Evolutionary conservation across 208 protist genomes (phyloP).

Genomic region (Acanthamoeba lenticulata): DNA sequence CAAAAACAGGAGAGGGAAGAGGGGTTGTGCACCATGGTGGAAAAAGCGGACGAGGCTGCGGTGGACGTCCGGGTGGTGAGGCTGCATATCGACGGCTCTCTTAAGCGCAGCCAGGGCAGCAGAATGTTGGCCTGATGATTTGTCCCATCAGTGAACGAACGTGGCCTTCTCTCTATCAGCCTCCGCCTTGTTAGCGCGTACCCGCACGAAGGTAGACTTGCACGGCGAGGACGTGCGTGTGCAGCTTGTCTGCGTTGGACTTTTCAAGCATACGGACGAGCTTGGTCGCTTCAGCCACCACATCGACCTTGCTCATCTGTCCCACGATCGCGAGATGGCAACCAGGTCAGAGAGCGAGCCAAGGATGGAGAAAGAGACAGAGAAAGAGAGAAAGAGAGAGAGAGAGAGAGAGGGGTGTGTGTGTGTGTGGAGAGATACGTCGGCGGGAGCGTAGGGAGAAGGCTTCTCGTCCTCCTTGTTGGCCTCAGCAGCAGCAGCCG

Average conservation of each 20-base stretch:
- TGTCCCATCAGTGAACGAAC: not conserved
- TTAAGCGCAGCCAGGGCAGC: not conserved
- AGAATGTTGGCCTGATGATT: not conserved
- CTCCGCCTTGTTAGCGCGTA: not conserved
- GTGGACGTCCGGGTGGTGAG: slow-evolving; percentile 4
- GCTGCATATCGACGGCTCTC: not conserved
- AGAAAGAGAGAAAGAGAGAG: slow-evolving; percentile 7
- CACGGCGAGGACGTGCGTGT: not conserved
- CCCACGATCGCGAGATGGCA: not conserved
- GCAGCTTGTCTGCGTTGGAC: not conserved
- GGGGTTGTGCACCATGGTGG: not conserved
- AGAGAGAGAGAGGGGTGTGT: not conserved
- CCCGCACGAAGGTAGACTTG: slow-evolving; percentile 13
- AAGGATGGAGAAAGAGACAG: no score
- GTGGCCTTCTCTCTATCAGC: not conserved
- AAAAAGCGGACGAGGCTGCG: slow-evolving; percentile 3
- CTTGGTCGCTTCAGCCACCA: not conserved
- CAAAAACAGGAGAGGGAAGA: not conserved
- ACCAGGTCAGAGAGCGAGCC: not conserved
- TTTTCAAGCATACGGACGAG: not conserved
- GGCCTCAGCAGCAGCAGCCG: not conserved
- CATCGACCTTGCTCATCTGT: slow-evolving; percentile 21
- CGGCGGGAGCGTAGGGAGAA: not conserved
- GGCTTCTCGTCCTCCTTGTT: not conserved
- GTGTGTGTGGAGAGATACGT: no score